Percentiles rank a stretch among this genome's conserved stretches.
These are phyloP conservation scores for Xylaria hypoxylon DNA, from an alignment of 2,329 filamentous ascomycete species.

Conservation along the genomic window DNA sequence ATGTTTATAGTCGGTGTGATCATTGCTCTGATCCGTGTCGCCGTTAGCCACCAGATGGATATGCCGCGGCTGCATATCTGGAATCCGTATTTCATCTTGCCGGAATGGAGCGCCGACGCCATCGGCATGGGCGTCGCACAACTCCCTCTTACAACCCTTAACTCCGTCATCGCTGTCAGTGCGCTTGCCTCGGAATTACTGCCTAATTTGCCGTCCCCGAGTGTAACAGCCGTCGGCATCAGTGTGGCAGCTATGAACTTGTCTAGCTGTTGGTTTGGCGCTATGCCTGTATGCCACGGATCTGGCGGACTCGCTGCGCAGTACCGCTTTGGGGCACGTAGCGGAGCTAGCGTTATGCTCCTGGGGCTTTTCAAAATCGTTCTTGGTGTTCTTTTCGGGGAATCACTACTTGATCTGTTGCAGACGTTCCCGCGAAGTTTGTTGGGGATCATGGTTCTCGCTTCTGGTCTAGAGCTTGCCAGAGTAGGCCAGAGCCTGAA, in stretches of 20 bases:
- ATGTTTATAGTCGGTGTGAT: conserved; percentile 76
- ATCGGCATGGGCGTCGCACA: conserved; percentile 80
- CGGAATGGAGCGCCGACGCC: conserved; percentile 56
- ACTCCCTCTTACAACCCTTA: conserved; percentile 89
- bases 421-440: conserved; percentile 79
- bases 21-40: conserved; percentile 66
- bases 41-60: conserved; percentile 45
- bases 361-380: conserved; percentile 81
- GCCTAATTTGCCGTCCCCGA: conserved; percentile 73
- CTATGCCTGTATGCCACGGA: conserved; percentile 92
- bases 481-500: conserved; percentile 88
- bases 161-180: conserved; percentile 89
- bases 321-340: conserved; percentile 90
- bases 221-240: conserved; percentile 80
- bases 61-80: conserved; percentile 70
- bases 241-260: conserved; percentile 89
- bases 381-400: conserved; percentile 80
- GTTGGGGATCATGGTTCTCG: conserved; percentile 89
- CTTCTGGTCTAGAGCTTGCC: conserved; percentile 87
- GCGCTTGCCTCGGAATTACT: conserved; percentile 83
- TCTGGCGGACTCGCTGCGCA: conserved; percentile 92
- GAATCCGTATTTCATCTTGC: conserved; percentile 65
- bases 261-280: conserved; percentile 87
- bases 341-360: conserved; percentile 83
- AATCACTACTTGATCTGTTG: conserved; percentile 77